Conservation (phyloP, 805 yeast genomes). For the Metschnikowia peoriensis region DNA sequence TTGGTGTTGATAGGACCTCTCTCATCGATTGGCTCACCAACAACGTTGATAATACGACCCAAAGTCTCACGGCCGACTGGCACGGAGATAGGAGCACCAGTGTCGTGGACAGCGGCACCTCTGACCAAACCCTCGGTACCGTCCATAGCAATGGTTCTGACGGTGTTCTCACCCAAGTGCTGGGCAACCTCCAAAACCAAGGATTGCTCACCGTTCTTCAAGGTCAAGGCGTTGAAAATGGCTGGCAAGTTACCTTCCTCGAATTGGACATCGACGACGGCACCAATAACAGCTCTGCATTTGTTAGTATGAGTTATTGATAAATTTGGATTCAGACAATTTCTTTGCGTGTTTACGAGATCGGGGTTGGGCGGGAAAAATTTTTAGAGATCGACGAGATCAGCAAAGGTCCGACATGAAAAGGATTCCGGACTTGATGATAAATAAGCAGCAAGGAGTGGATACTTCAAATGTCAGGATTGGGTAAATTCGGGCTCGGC, state of each 20-base stretch:
- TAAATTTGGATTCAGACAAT: too few relatives aligned
- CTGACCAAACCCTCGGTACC: constrained; percentile 99
- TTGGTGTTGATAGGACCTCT: constrained; percentile 96
- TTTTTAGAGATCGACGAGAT: too few relatives aligned
- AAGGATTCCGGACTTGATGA: too few relatives aligned
- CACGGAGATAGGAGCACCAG: constrained; percentile 98
- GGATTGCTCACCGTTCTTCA: constrained; percentile 72
- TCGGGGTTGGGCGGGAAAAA: too few relatives aligned
- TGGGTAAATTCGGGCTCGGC: too few relatives aligned
- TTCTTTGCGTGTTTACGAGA: too few relatives aligned
- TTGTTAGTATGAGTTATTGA: constrained; percentile 30
- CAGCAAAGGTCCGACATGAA: too few relatives aligned
- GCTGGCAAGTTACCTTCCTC: constrained; percentile 97
- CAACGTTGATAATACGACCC: constrained; percentile 97
- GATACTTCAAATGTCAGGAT: too few relatives aligned
- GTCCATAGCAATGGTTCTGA: constrained; percentile 99
- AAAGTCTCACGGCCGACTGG: constrained; percentile 99
- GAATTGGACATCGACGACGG: constrained; percentile 98
- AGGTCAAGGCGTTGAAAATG: constrained; percentile 92
- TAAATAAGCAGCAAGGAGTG: too few relatives aligned
- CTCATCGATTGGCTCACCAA: constrained; percentile 99
- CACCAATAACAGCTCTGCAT: constrained; percentile 93
- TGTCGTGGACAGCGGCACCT: constrained; percentile 88
- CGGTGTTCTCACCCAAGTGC: constrained; percentile 99
- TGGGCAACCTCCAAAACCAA: constrained; percentile 98